Percentiles rank a stretch among this genome's conserved stretches.
phyloP scores from a whole-genome alignment of 2,329 filamentous ascomycete species.

The Paraconiothyrium sp. region DNA sequence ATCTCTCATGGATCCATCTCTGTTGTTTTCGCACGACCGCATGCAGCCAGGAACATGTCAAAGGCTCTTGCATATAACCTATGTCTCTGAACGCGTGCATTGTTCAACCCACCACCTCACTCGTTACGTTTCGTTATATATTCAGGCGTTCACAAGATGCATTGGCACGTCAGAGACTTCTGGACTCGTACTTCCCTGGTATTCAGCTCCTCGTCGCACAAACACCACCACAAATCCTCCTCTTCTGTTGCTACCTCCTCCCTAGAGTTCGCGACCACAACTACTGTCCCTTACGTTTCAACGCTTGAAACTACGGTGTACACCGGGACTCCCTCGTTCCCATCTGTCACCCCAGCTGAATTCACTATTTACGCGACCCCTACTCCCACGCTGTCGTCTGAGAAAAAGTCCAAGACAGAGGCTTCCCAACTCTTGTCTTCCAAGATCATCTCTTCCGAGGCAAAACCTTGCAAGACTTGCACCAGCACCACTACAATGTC shows the following conservation, averaged over 20 bases:
- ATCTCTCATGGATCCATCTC: background rate
- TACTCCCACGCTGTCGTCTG: slow-evolving; percentile 7
- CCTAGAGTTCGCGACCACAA: background rate
- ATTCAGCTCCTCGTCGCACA: slow-evolving; percentile 5
- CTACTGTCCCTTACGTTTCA: background rate
- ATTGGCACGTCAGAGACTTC: slow-evolving; percentile 15
- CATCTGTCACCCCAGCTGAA: slow-evolving; percentile 5
- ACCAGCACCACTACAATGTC: slow-evolving; percentile 17
- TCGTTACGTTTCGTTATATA: slow-evolving; percentile 13
- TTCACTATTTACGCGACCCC: slow-evolving; percentile 6
- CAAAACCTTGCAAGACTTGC: background rate
- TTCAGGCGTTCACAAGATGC: slow-evolving; percentile 17
- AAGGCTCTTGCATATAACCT: slow-evolving; percentile 20
- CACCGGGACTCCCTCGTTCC: background rate
- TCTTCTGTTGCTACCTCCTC: slow-evolving; percentile 3
- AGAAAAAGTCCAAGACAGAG: background rate
- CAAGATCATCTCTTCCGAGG: background rate
- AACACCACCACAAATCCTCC: background rate
- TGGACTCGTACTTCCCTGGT: slow-evolving; percentile 20
- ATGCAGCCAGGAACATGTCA: slow-evolving; percentile 26
- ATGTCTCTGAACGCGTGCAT: slow-evolving; percentile 17
- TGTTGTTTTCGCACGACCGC: slow-evolving; percentile 26
- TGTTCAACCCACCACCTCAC: background rate
- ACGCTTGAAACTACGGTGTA: slow-evolving; percentile 1
- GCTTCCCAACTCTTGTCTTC: background rate